Percentiles rank a stretch among this genome's conserved stretches.
These are phyloP conservation scores for Linum usitatissimum DNA, from an alignment of 345 rosid species.

Conservation along the genomic window DNA sequence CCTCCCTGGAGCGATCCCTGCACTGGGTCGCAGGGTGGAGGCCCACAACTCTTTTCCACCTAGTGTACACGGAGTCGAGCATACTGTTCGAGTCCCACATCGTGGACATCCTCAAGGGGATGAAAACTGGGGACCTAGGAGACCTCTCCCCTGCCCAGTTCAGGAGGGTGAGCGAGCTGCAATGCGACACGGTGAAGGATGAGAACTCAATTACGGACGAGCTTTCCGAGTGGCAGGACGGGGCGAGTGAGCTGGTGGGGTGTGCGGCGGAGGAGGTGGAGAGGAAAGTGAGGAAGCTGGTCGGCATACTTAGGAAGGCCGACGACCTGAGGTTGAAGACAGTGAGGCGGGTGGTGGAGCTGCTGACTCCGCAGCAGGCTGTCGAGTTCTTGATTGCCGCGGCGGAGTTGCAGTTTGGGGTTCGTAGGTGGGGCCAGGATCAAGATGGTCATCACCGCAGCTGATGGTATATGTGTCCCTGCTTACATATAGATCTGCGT, in stretches of 20 bases:
- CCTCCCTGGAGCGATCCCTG: constrained; percentile 73
- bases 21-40: constrained; percentile 80
- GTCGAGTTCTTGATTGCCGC: constrained; percentile 64
- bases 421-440: constrained; percentile 47
- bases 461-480: not conserved
- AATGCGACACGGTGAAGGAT: constrained; percentile 76
- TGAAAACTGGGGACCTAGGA: constrained; percentile 61
- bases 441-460: constrained; percentile 26
- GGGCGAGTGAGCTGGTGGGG: constrained; percentile 34
- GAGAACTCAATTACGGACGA: constrained; percentile 70
- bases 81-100: constrained; percentile 64
- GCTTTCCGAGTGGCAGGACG: constrained; percentile 71
- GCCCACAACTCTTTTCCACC: constrained; percentile 71
- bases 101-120: constrained; percentile 59
- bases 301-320: constrained; percentile 37
- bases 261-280: constrained; percentile 14
- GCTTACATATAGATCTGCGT: too few species aligned
- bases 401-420: constrained; percentile 60
- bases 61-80: constrained; percentile 73
- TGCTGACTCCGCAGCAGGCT: constrained; percentile 58
- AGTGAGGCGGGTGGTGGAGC: constrained; percentile 38
- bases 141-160: constrained; percentile 72
- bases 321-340: constrained; percentile 60
- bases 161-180: constrained; percentile 78
- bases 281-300: constrained; percentile 36